phyloP scores from a whole-genome alignment of 78 protist species.

The Dictyostelium purpureum region DNA sequence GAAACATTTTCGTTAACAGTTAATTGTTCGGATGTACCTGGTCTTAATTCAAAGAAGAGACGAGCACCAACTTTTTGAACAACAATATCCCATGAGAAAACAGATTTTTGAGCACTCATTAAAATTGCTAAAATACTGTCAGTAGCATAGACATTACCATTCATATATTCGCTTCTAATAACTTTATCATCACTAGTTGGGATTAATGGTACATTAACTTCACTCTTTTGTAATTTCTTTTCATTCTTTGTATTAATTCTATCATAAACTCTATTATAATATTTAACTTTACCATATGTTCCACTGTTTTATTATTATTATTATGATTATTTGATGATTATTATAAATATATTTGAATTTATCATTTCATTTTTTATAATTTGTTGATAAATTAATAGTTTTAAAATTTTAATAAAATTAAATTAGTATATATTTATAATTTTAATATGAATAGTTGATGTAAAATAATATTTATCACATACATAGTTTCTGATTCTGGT shows the following conservation, averaged over 20 bases:
- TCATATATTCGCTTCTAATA: constrained; percentile 22
- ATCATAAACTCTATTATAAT: constrained; percentile 25
- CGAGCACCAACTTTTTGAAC: constrained; percentile 74
- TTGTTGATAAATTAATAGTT: no score
- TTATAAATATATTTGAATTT: no score
- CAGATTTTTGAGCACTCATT: constrained; percentile 86
- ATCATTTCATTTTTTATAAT: no score
- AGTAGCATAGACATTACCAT: constrained; percentile 88
- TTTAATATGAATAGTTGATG: not conserved
- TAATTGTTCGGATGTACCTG: constrained; percentile 63
- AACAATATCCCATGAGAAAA: constrained; percentile 90
- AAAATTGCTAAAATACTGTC: constrained; percentile 83
- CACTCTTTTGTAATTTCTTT: constrained; percentile 21
- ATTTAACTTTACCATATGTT: constrained; percentile 59
- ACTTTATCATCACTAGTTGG: constrained; percentile 59
- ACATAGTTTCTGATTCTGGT: constrained; percentile 39
- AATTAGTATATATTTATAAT: no score
- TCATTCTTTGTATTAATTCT: constrained; percentile 31
- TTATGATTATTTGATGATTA: not conserved
- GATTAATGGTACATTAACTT: constrained; percentile 29
- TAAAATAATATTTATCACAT: not conserved
- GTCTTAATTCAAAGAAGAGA: constrained; percentile 89
- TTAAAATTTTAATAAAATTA: no score
- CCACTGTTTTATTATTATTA: not conserved
- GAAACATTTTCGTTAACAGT: constrained; percentile 85